Conservation (phyloP, 352 stramenopile genomes). For the Globisporangium polare region DNA sequence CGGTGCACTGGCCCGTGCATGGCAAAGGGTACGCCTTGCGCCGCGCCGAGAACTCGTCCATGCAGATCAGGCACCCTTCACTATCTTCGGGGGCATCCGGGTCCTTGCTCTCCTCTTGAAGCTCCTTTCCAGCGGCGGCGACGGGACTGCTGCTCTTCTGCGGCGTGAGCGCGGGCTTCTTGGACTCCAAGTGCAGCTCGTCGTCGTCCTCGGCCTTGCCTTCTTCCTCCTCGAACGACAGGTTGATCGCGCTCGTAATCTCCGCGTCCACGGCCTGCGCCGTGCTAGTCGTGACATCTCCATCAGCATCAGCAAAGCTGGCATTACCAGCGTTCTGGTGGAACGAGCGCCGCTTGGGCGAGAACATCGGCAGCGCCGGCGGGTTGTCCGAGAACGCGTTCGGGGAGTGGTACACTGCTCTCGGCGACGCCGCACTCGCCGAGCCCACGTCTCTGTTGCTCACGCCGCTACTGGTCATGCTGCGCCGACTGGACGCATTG, state of each 20-base stretch:
- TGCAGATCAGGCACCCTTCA: conserved; percentile 80
- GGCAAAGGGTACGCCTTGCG: conserved; percentile 83
- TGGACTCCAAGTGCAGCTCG: conserved; percentile 9
- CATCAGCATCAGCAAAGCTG: neutral
- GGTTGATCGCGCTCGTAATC: conserved; percentile 27
- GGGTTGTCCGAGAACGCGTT: conserved; percentile 38
- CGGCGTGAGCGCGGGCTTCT: conserved; percentile 1
- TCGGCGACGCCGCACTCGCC: conserved; percentile 28
- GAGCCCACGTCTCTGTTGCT: conserved; percentile 2
- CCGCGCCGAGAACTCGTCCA: conserved; percentile 86
- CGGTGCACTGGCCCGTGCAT: conserved; percentile 72
- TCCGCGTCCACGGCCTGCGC: conserved; percentile 17
- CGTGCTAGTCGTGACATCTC: neutral
- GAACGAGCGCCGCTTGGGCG: conserved; percentile 44
- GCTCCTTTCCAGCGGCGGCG: conserved; percentile 10
- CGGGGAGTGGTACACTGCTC: conserved; percentile 62
- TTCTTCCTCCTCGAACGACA: conserved; percentile 32
- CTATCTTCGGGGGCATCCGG: conserved; percentile 18
- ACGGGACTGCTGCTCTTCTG: conserved; percentile 6
- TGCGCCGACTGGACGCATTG: neutral
- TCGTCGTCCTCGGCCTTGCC: conserved; percentile 26
- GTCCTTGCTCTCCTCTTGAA: conserved; percentile 7
- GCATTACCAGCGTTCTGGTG: conserved; percentile 3
- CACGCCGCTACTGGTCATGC: neutral
- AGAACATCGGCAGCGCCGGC: conserved; percentile 47